Percentiles rank a stretch among this genome's conserved stretches.
Conservation (phyloP, 495 filamentous ascomycete species). For the Neurospora hispaniola region DNA sequence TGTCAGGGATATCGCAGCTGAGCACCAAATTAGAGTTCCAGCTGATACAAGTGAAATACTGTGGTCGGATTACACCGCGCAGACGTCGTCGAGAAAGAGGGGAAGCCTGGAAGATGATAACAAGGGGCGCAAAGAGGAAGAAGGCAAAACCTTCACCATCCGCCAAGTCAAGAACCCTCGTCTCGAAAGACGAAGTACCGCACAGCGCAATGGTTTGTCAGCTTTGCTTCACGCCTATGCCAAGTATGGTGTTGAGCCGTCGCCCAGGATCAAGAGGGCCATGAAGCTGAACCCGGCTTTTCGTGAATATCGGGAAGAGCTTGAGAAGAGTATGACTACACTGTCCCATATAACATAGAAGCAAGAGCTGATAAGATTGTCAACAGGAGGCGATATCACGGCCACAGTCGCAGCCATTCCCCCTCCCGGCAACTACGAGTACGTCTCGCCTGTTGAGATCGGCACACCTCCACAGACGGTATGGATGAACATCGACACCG, state of each 20-base stretch:
- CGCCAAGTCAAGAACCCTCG: conserved; percentile 37
- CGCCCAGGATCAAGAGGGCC: conserved; percentile 16
- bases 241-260: conserved; percentile 39
- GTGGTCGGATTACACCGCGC: neutral
- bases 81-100: neutral
- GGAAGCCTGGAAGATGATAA: neutral
- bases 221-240: conserved; percentile 44
- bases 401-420: conserved; percentile 42
- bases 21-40: neutral
- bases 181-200: conserved; percentile 11
- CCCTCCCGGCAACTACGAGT: conserved; percentile 39
- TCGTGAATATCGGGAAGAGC: neutral
- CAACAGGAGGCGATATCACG: conserved; percentile 27
- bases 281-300: conserved; percentile 13
- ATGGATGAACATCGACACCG: conserved; percentile 60
- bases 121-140: neutral
- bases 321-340: neutral
- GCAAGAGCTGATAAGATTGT: neutral
- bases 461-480: conserved; percentile 45
- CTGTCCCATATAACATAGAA: neutral
- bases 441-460: conserved; percentile 52
- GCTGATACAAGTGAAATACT: neutral
- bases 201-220: conserved; percentile 28
- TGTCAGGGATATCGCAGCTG: neutral
- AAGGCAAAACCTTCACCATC: conserved; percentile 33